phyloP scores from a whole-genome alignment of 805 yeast species.

The Saccharomycopsis fodiens region DNA sequence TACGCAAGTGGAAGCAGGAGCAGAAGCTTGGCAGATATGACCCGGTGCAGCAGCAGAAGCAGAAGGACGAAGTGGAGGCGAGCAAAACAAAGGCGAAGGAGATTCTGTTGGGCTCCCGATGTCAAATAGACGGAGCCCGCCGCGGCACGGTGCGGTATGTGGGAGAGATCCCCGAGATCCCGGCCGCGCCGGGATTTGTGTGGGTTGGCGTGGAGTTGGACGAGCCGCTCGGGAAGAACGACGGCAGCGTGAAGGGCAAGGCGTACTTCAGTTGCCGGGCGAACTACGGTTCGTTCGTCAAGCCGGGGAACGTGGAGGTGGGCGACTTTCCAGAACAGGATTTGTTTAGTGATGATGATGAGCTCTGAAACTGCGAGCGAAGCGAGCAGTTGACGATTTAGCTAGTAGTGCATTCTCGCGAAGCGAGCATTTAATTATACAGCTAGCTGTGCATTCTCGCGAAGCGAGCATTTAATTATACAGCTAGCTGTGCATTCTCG shows the following conservation, averaged over 20 bases:
- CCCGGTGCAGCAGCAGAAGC: conserved; percentile 35
- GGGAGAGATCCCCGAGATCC: conserved; percentile 57
- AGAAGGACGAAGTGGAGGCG: conserved; percentile 22
- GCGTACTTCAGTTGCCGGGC: conserved; percentile 47
- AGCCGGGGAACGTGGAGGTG: conserved; percentile 58
- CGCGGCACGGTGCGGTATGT: conserved; percentile 65
- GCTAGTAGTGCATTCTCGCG: no score
- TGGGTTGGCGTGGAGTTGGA: conserved; percentile 89
- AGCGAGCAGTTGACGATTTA: no score
- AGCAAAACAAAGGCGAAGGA: conserved; percentile 28
- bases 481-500: no score
- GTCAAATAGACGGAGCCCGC: conserved; percentile 46
- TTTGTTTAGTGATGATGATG: conserved; percentile 37
- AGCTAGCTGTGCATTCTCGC: no score
- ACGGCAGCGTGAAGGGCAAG: conserved; percentile 64
- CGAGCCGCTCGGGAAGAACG: conserved; percentile 80
- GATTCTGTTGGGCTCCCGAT: conserved; percentile 45
- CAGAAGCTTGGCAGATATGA: conserved; percentile 68
- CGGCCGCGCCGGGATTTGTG: conserved; percentile 16
- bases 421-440: no score
- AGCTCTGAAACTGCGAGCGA: conserved; percentile 20
- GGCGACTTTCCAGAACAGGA: conserved; percentile 55
- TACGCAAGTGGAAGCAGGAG: conserved; percentile 67
- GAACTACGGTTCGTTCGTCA: conserved; percentile 72
- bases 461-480: no score